Evolutionary conservation across 345 rosid species (phyloP), one percentile per base, ranked within the genome.

Genomic region (Aquilaria malaccensis): DNA sequence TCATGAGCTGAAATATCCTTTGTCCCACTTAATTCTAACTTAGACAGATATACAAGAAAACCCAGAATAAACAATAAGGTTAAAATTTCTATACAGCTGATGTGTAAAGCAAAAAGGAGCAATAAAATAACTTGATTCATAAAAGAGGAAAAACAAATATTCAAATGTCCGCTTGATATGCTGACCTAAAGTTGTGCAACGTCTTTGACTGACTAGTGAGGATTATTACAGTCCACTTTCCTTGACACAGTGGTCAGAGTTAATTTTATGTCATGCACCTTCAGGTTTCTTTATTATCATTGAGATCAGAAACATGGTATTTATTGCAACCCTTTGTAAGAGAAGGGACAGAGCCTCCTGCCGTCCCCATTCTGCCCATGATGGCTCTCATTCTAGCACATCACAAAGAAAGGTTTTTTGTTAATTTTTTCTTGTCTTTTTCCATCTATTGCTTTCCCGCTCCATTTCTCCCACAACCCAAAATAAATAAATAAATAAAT

Each of bases 341-440:
- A 67, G 66, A 41, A 65, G 67, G 67, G 68, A 68, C 71, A 71
- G 43, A 54, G 67, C 69, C 77, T 56, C 62, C 72, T 66, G 74
- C 69, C 66, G 50, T 52, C 43, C 56, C 43, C 54, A 55, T 68
- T 45, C 62, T 67, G 68, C 65, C 70, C 71, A 77, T 75, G 33
- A 72, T 75, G 60, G 68, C 67, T 56, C 74, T 72, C 63, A 37
- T 52, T 63, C 64, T 31, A 46, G 31, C 46, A 14, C 46, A 67
- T 67, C 48, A 62, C 70, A 80, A 72, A 63, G 50, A 65, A 47
- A 52, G 59, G 10, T 30, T 53, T 54, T 63, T 53, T 30, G 43
- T 50, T 45, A 29, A 52, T 5, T 11, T 52, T 62, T 45, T 45
- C 11, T 46, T 30, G 7, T 11, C 60, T 33, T 48, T 64, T 54